Evolutionary conservation across 805 yeast genomes (phyloP).

Genomic region (Wickerhamiella vanderwaltii): DNA sequence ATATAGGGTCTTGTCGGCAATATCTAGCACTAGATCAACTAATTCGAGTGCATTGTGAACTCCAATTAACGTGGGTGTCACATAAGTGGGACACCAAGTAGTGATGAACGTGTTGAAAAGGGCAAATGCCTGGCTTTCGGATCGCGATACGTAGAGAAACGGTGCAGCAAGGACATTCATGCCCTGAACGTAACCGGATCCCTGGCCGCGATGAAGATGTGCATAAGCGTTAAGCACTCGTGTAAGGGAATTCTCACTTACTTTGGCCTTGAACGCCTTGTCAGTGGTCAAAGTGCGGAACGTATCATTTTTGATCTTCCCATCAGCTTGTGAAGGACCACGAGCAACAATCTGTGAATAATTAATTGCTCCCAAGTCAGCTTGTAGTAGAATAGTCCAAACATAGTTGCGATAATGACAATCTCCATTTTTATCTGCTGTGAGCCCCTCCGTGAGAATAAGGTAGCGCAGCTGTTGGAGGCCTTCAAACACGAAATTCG

Average conservation of each 20-base stretch:
- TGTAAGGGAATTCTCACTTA: conserved; percentile 55
- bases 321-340: conserved; percentile 48
- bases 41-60: conserved; percentile 64
- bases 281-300: conserved; percentile 77
- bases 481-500: conserved; percentile 36
- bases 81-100: conserved; percentile 60
- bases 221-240: conserved; percentile 68
- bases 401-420: conserved; percentile 63
- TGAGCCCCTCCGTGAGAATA: conserved; percentile 37
- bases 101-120: conserved; percentile 51
- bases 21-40: conserved; percentile 59
- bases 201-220: conserved; percentile 25
- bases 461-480: conserved; percentile 43
- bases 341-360: conserved; percentile 43
- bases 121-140: conserved; percentile 79
- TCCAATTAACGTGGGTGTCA: conserved; percentile 65
- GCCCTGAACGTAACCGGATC: conserved; percentile 54
- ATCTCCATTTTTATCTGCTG: conserved; percentile 23
- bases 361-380: conserved; percentile 43
- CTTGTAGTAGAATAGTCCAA: conserved; percentile 67
- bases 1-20: conserved; percentile 62
- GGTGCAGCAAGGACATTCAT: conserved; percentile 83
- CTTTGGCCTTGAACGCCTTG: conserved; percentile 46
- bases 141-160: conserved; percentile 55
- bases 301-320: conserved; percentile 73